Conservation (phyloP, 208 protist genomes). For the Novymonas esmeraldas region DNA sequence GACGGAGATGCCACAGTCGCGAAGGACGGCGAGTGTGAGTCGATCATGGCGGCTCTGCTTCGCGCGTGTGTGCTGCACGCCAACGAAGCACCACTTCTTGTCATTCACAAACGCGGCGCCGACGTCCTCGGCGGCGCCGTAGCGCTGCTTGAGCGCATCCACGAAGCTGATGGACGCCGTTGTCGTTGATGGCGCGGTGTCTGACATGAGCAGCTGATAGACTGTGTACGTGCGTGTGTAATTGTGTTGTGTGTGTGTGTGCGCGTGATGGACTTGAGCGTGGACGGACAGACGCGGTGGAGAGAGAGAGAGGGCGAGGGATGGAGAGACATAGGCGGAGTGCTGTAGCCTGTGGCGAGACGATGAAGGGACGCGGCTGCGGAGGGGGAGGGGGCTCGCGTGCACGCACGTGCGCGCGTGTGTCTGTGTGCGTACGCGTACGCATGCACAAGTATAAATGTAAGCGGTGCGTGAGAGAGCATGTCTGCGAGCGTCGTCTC, state of each 20-base stretch:
- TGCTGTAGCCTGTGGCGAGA: neutral
- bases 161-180: constrained; percentile 59
- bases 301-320: neutral
- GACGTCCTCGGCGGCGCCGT: constrained; percentile 78
- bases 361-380: too few relatives aligned
- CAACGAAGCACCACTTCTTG: constrained; percentile 86
- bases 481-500: too few relatives aligned
- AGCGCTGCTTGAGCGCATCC: constrained; percentile 74
- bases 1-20: constrained; percentile 54
- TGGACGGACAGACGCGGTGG: neutral
- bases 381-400: neutral
- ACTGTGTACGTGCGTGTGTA: constrained; percentile 37
- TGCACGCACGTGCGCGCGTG: too few relatives aligned
- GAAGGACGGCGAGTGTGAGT: constrained; percentile 72
- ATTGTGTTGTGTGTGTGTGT: constrained; percentile 39
- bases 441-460: neutral
- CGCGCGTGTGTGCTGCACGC: constrained; percentile 68
- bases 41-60: constrained; percentile 64
- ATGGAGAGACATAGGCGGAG: neutral
- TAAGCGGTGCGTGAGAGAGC: neutral
- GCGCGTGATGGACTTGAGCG: neutral
- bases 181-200: neutral
- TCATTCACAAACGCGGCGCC: constrained; percentile 24
- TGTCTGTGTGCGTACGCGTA: neutral
- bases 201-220: constrained; percentile 7